Base-by-base conservation (phyloP, 1,284 basidiomycete species). In the Papiliotrema flavescens region DNA sequence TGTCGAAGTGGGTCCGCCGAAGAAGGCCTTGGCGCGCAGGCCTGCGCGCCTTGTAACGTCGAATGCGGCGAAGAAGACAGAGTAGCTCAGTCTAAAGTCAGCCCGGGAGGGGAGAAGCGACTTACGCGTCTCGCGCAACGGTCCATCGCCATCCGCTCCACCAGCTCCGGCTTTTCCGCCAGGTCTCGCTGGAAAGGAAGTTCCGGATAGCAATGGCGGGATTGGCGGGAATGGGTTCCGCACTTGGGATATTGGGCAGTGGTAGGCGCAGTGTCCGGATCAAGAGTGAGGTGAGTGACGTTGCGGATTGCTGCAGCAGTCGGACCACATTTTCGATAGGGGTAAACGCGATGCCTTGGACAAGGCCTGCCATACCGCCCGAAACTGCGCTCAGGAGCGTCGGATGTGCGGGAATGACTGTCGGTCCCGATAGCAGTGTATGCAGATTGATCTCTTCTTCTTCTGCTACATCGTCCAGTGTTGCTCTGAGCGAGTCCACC, bases 1-100 rank as follows among this genome's bases (percentile, higher is more conserved):
- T 3, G 15, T 11, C 7, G 51, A 50, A 28, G 62, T 57, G 11
- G 47, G 39, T 4, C 69, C 69, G 23, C 64, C 66, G 46, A 65
- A 64, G 19, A 66, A 53, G 2, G 67, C 67, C 51, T 76, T 76
- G 22, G 75, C 72, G 1, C 70, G 66, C 8, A 76, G 55, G 9
- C 71, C 71, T 0, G 67, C 57, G 13, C 75, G 61, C 3, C 75
- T 59, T 5, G 75, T 75, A 6, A 75, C 49, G 51, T 76, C 75
- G 45, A 76, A 76, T 0, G 73, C 67, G 11, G 75, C 73, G 47
- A 76, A 76, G 62, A 76, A 76, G 49, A 70, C 61, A n/a, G 65
- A 65, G 52, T 76, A 76, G 46, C 69, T 69, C 8, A 69, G 47
- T 2, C 71, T 73, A 54, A 15, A 5, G n/a, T 47, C 8, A 47